Conservation (phyloP, 352 stramenopile species). For the Peronospora destructor region DNA sequence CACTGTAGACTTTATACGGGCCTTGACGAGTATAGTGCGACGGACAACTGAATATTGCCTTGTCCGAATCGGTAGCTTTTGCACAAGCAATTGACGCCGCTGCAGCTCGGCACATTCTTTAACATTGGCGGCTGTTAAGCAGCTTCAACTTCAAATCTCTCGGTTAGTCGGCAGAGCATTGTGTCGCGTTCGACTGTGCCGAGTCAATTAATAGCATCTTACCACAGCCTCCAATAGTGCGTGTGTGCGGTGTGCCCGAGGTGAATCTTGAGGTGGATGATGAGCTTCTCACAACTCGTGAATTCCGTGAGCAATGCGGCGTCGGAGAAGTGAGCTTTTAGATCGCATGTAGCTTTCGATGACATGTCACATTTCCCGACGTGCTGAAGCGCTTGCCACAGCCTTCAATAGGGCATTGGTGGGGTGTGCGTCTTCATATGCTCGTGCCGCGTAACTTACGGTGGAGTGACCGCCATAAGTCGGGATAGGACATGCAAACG, state of each 20-base stretch:
- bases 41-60: constrained; percentile 23
- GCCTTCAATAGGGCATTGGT: constrained; percentile 40
- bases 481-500: constrained; percentile 44
- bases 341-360: constrained; percentile 51
- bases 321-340: constrained; percentile 45
- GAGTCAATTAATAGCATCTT: constrained; percentile 53
- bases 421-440: constrained; percentile 78
- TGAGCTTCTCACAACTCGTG: constrained; percentile 44
- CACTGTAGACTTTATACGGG: constrained; percentile 17
- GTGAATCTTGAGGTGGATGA: constrained; percentile 45
- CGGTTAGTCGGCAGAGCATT: constrained; percentile 13
- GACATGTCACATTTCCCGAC: constrained; percentile 62
- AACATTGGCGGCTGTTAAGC: constrained; percentile 16
- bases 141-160: background rate
- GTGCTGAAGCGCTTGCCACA: constrained; percentile 71
- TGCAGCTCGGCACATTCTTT: constrained; percentile 17
- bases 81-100: constrained; percentile 16
- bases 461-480: constrained; percentile 45
- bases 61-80: constrained; percentile 11
- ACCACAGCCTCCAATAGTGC: constrained; percentile 35
- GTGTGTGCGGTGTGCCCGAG: constrained; percentile 47
- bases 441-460: constrained; percentile 67
- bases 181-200: constrained; percentile 49
- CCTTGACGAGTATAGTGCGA: constrained; percentile 23
- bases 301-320: constrained; percentile 38